Conservation (phyloP, 495 filamentous ascomycete species). For the Staphylotrichum longicolle region DNA sequence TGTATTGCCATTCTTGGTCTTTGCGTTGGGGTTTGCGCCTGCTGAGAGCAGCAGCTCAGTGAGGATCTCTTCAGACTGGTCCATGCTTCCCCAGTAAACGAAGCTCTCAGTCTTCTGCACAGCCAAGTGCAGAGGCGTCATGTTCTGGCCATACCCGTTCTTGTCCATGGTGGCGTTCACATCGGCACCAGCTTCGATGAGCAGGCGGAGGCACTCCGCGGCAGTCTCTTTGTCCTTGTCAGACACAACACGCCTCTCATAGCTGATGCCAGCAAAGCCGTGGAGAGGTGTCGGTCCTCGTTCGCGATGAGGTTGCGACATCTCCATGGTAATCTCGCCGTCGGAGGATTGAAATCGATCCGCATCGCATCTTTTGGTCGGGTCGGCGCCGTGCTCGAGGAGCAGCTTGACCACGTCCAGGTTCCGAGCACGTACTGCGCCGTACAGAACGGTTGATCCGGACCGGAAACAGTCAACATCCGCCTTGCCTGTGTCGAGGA, state of each 20-base stretch:
- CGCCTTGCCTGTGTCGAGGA: slow-evolving; percentile 9
- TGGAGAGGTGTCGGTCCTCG: slow-evolving; percentile 10
- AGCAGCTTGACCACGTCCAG: slow-evolving; percentile 25
- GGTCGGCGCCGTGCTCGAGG: slow-evolving; percentile 19
- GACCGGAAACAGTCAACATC: not conserved
- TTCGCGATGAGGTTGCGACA: not conserved
- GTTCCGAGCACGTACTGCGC: slow-evolving; percentile 2
- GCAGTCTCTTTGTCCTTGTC: not conserved
- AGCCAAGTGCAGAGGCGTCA: slow-evolving; percentile 31
- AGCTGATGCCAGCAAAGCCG: not conserved
- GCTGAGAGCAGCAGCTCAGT: slow-evolving; percentile 10
- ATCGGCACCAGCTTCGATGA: slow-evolving; percentile 11
- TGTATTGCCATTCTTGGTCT: slow-evolving; percentile 9
- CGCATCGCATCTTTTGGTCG: slow-evolving; percentile 5
- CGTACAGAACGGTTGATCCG: not conserved
- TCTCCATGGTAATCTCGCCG: not conserved
- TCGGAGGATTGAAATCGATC: not conserved
- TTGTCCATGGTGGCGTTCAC: slow-evolving; percentile 19
- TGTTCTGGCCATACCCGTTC: slow-evolving; percentile 12
- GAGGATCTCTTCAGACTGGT: slow-evolving; percentile 3
- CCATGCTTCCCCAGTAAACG: not conserved
- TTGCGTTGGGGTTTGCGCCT: slow-evolving; percentile 10
- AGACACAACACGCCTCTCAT: slow-evolving; percentile 9
- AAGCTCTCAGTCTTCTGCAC: not conserved
- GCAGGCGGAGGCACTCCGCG: slow-evolving; percentile 7